phyloP scores from a whole-genome alignment of 805 yeast species.

The Ogataea corticis region DNA sequence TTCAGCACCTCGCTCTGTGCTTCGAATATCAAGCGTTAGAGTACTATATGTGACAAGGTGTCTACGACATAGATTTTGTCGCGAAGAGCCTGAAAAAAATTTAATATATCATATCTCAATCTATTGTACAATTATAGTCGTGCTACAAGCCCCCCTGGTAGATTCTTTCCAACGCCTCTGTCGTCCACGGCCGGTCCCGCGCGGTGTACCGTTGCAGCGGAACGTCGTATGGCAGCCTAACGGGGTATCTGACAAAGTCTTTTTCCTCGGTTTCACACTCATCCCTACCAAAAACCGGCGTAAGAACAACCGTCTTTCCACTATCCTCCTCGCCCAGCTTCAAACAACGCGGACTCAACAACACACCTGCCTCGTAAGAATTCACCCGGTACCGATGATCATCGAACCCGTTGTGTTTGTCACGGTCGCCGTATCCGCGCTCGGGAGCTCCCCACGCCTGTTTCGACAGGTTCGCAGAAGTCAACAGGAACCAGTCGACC shows the following conservation, averaged over 20 bases:
- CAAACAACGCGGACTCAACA: conserved; percentile 38
- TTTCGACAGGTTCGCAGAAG: conserved; percentile 73
- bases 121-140: no score
- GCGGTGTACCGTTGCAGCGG: conserved; percentile 46
- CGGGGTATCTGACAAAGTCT: conserved; percentile 29
- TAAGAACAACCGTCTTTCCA: conserved; percentile 25
- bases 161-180: conserved; percentile 16
- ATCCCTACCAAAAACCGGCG: conserved; percentile 48
- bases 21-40: background rate
- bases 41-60: no score
- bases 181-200: conserved; percentile 53
- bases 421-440: conserved; percentile 21
- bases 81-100: no score
- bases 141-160: conserved; percentile 6
- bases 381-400: conserved; percentile 35
- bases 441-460: conserved; percentile 75
- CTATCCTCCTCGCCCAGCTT: conserved; percentile 12
- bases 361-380: conserved; percentile 58
- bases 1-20: conserved; percentile 13
- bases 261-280: conserved; percentile 6
- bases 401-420: conserved; percentile 9
- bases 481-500: conserved; percentile 67
- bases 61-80: no score
- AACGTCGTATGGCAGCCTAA: conserved; percentile 54
- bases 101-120: no score